These are phyloP conservation scores for Hirsutella minnesotensis DNA, from an alignment of 2,329 filamentous ascomycete genomes.

Conservation along the genomic window DNA sequence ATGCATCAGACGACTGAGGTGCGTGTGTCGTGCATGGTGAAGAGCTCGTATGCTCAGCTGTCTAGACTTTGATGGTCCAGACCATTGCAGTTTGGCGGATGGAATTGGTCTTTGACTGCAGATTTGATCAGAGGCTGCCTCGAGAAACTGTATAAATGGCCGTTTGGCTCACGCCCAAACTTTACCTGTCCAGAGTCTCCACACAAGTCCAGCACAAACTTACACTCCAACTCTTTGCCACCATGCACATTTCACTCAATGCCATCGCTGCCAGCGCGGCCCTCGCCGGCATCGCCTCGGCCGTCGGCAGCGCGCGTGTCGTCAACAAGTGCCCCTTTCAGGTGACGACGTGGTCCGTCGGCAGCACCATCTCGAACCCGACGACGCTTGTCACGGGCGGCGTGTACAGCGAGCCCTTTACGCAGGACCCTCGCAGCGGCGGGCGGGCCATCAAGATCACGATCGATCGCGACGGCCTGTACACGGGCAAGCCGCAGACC, in stretches of 20 bases:
- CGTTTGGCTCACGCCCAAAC: no score
- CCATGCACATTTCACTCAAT: constrained; percentile 7
- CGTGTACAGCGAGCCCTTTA: constrained; percentile 20
- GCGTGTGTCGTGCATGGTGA: no score
- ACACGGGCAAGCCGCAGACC: constrained; percentile 26
- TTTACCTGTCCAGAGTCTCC: neutral
- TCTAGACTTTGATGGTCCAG: no score
- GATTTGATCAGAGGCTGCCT: no score
- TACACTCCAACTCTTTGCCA: neutral
- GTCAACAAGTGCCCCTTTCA: constrained; percentile 22
- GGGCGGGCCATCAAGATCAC: constrained; percentile 28
- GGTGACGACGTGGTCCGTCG: constrained; percentile 28
- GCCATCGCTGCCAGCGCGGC: constrained; percentile 3
- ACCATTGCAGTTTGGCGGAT: no score
- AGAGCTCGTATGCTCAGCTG: no score
- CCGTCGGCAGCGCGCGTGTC: constrained; percentile 21
- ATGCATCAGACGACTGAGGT: no score
- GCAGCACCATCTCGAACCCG: constrained; percentile 14
- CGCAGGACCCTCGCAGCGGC: constrained; percentile 22
- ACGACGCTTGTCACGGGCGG: constrained; percentile 15
- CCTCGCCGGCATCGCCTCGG: constrained; percentile 4
- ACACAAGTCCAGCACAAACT: neutral
- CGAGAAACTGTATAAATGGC: no score
- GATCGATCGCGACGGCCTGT: constrained; percentile 20
- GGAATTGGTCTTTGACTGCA: no score